These are phyloP conservation scores for Clarireedia paspali DNA, from an alignment of 2,329 filamentous ascomycete species.

Conservation along the genomic window DNA sequence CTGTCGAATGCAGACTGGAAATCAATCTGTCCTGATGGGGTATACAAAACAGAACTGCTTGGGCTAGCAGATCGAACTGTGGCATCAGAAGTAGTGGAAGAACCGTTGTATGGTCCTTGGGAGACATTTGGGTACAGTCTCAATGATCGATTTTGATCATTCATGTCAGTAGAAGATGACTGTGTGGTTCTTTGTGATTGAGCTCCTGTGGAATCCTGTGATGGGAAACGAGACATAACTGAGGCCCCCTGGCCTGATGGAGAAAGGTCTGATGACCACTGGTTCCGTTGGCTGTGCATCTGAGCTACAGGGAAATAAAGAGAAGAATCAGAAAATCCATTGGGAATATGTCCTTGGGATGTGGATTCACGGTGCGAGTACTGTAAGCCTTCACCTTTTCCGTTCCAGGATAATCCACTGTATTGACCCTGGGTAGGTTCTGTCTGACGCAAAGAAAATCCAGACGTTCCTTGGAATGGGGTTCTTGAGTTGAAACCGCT, in stretches of 20 bases:
- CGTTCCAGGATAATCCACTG: constrained; percentile 27
- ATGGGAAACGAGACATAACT: constrained; percentile 25
- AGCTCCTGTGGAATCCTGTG: constrained; percentile 25
- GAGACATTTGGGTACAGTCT: constrained; percentile 23
- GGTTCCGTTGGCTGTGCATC: constrained; percentile 18
- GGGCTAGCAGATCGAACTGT: constrained; percentile 28
- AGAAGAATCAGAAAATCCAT: constrained; percentile 26
- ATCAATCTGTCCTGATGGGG: constrained; percentile 25
- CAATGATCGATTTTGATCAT: constrained; percentile 25
- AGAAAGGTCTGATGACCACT: constrained; percentile 23
- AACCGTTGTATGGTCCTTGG: constrained; percentile 27
- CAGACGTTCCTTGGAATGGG: constrained; percentile 21
- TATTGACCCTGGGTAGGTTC: constrained; percentile 27
- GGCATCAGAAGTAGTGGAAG: constrained; percentile 27
- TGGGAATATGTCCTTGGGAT: constrained; percentile 21
- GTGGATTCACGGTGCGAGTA: constrained; percentile 26
- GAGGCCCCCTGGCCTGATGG: constrained; percentile 20
- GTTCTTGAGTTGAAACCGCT: constrained; percentile 24
- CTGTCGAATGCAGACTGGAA: constrained; percentile 21
- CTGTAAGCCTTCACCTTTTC: constrained; percentile 28
- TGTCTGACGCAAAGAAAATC: constrained; percentile 29
- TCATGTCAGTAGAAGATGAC: constrained; percentile 18
- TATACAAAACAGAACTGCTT: constrained; percentile 22
- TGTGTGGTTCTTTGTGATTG: constrained; percentile 22
- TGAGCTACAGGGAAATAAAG: constrained; percentile 18